Conservation (phyloP, 1,284 basidiomycete genomes). For the Neolentinus lepideus region DNA sequence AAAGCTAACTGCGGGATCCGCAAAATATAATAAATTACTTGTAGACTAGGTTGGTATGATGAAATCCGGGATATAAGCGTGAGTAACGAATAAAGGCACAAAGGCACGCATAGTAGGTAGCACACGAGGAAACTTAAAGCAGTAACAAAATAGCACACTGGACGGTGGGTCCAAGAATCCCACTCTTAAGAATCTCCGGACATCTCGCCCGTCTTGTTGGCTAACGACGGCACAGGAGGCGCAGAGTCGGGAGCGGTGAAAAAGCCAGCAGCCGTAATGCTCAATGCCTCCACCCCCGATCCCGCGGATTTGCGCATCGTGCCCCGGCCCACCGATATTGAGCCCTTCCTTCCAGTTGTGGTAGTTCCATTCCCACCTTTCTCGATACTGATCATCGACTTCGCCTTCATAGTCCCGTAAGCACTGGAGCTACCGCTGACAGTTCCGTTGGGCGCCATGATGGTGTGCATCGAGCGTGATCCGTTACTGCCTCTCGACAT, state of each 20-base stretch:
- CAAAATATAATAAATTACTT: not conserved
- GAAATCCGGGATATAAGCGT: not conserved
- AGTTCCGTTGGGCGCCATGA: slow-evolving; percentile 17
- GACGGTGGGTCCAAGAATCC: not conserved
- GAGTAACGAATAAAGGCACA: not conserved
- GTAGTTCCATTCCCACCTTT: slow-evolving; percentile 19
- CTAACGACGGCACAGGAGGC: slow-evolving; percentile 23
- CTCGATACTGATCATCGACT: slow-evolving; percentile 60
- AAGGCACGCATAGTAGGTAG: not conserved
- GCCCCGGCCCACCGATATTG: slow-evolving; percentile 58
- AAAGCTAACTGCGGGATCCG: too few relatives aligned
- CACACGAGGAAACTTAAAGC: not conserved
- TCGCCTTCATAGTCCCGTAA: slow-evolving; percentile 26
- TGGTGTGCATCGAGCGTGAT: slow-evolving; percentile 21
- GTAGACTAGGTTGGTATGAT: not conserved
- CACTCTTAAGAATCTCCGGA: not conserved
- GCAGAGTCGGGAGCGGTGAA: slow-evolving; percentile 48
- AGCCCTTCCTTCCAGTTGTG: slow-evolving; percentile 35
- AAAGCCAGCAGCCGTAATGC: slow-evolving; percentile 68
- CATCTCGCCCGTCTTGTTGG: not conserved
- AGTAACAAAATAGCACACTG: not conserved
- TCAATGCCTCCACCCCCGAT: slow-evolving; percentile 61
- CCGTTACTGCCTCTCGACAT: slow-evolving; percentile 14
- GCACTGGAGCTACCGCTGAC: slow-evolving; percentile 20
- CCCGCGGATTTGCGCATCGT: slow-evolving; percentile 55